These are phyloP conservation scores for Quercus parvula DNA, from an alignment of 306 rosid genomes.

Conservation along the genomic window DNA sequence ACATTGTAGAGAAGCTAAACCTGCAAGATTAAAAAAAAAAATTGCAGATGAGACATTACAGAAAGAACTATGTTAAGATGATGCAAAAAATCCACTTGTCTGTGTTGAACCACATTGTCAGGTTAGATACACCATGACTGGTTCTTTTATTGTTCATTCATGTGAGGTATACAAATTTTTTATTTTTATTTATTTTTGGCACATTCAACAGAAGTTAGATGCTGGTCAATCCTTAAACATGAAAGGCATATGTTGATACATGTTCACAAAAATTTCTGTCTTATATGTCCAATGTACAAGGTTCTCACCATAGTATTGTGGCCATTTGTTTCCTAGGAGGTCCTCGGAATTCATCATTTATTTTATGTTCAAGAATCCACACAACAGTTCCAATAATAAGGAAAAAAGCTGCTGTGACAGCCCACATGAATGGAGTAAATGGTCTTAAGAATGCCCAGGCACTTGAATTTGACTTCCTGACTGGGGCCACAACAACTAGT, in stretches of 20 bases:
- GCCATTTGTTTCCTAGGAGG: conserved; percentile 38
- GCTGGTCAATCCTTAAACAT: neutral
- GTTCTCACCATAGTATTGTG: conserved; percentile 41
- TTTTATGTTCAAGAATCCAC: conserved; percentile 49
- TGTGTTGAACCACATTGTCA: neutral
- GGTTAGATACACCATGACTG: too few species aligned
- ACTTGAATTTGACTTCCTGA: conserved; percentile 25
- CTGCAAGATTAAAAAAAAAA: conserved; percentile 24
- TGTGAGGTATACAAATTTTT: neutral
- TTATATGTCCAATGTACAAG: neutral
- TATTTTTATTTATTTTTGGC: neutral
- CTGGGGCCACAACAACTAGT: conserved; percentile 45
- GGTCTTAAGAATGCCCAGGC: conserved; percentile 47
- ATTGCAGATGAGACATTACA: neutral
- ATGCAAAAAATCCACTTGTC: neutral
- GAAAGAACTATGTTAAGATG: neutral
- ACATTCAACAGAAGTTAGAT: neutral
- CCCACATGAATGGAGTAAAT: conserved; percentile 46
- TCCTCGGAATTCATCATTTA: conserved; percentile 47
- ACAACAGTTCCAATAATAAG: conserved; percentile 40
- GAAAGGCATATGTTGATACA: neutral
- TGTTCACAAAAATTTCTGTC: neutral
- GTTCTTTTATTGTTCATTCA: neutral
- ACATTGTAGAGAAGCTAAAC: conserved; percentile 53
- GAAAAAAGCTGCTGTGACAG: conserved; percentile 34